Evolutionary conservation across 108 stramenopile species (phyloP), one percentile per base, ranked within the genome.

Genomic region (Bacterosira constricta): DNA sequence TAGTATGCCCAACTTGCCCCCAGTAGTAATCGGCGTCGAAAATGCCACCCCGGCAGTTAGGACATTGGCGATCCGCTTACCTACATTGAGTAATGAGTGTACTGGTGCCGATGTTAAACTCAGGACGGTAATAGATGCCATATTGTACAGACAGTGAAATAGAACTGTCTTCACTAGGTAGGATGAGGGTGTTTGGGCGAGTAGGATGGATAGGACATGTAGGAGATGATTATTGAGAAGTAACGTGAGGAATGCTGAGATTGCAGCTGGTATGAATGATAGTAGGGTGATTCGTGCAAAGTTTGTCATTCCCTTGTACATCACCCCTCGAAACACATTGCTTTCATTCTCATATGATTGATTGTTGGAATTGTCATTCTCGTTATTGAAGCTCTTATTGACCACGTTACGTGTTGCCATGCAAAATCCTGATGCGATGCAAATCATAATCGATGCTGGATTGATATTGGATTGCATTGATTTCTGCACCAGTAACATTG

Each of bases 41-140:
- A 75, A 75, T 25, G 30, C 45, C 4, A 47, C 32, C n/a, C 62
- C 50, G 10, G 85, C 82, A 35, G 75, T 46, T n/a, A 66, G 27
- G 20, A 86, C 75, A 20, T 75, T 62, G 23, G 71, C 56, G 6
- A 86, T 67, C 4, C 85, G 70, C 39, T 86, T 86, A 0, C 83
- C 85, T 21, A 77, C 86, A 61, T 87, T 87, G 20, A 84, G 63
- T 5, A 87, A 53, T 35, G 83, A 84, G 56, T 87, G 86, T 12
- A 78, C 71, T 35, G 66, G 53, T 31, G 86, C 83, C 15, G 86
- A 84, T 12, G 49, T 53, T 15, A 82, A 54, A 10, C 64, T 51
- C 15, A 87, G 60, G 1, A 77, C 72, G 7, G 73, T 79, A 27
- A 87, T 80, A 39, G 86, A 87, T 13, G 55, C 29, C 7, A 83